Percentiles rank a stretch among this genome's conserved stretches.
These are phyloP conservation scores for Effrenium voratum DNA, from an alignment of 73 alveolate species.

Conservation along the genomic window DNA sequence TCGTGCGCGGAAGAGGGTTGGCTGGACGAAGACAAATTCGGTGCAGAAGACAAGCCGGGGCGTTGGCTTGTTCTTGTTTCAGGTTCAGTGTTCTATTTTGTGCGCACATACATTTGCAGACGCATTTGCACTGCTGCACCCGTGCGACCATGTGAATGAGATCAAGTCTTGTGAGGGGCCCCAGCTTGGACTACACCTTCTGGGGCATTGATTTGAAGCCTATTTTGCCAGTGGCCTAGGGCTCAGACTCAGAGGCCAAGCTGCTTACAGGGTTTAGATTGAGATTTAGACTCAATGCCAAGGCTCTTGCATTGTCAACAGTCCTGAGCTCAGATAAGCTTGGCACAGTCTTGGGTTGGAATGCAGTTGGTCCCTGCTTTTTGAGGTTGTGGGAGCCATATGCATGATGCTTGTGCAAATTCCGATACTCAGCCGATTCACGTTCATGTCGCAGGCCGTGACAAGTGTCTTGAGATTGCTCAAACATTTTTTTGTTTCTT, in stretches of 20 bases:
- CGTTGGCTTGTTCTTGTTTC: too few relatives aligned
- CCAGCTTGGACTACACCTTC: slow-evolving; percentile 1
- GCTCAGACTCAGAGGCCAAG: too few relatives aligned
- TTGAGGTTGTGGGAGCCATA: background rate
- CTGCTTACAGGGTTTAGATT: too few relatives aligned
- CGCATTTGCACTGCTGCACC: too few relatives aligned
- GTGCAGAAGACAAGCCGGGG: slow-evolving; percentile 1
- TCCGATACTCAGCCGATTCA: background rate
- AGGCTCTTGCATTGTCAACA: slow-evolving; percentile 5
- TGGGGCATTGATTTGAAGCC: background rate
- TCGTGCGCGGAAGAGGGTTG: background rate
- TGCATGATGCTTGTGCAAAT: slow-evolving; percentile 26
- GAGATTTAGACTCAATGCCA: too few relatives aligned
- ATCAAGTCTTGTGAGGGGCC: slow-evolving; percentile 1
- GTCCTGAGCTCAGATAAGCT: background rate
- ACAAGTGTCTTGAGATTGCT: too few relatives aligned
- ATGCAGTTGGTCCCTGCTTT: background rate
- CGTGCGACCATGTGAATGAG: background rate
- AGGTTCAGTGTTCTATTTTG: too few relatives aligned
- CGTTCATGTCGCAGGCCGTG: background rate
- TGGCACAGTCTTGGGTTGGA: background rate
- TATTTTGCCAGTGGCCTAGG: background rate
- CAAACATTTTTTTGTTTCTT: background rate
- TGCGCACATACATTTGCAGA: too few relatives aligned
- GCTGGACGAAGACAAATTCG: background rate